Evolutionary conservation across 805 yeast genomes (phyloP).

Genomic region (Sugiyamaella chiloensis): DNA sequence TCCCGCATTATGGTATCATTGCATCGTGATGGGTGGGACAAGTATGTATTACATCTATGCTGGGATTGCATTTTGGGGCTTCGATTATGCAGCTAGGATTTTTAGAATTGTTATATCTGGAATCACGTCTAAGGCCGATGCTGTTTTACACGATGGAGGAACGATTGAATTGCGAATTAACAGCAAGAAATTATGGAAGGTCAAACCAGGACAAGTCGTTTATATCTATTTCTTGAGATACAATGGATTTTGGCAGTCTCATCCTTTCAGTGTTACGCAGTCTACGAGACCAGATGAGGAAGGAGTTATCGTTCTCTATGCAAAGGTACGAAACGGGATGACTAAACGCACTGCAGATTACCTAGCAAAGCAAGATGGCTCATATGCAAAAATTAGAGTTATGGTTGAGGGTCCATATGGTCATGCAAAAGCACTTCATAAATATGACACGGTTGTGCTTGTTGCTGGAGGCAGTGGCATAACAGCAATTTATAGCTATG

Average conservation of each 20-base stretch:
- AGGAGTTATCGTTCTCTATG: constrained; percentile 17
- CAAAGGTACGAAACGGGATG: constrained; percentile 20
- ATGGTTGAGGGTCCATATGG: constrained; percentile 74
- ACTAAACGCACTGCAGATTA: constrained; percentile 17
- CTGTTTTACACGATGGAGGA: constrained; percentile 20
- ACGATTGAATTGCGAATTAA: constrained; percentile 27
- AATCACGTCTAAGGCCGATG: constrained; percentile 29
- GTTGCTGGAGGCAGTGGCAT: constrained; percentile 77
- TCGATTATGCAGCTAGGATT: constrained; percentile 59
- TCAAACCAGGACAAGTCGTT: constrained; percentile 54
- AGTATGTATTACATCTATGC: constrained; percentile 47
- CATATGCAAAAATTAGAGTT: constrained; percentile 19
- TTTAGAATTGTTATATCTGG: constrained; percentile 59
- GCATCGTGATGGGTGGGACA: constrained; percentile 36
- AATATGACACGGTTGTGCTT: constrained; percentile 54
- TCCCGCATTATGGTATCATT: constrained; percentile 58
- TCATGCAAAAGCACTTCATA: constrained; percentile 45
- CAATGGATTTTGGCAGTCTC: constrained; percentile 62
- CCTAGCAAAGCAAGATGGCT: constrained; percentile 8
- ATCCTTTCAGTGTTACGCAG: constrained; percentile 56
- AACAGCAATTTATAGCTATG: constrained; percentile 54
- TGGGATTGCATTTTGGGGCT: constrained; percentile 63
- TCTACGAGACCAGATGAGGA: constrained; percentile 17
- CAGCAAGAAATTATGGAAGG: constrained; percentile 46
- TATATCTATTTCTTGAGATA: constrained; percentile 55